Conservation (phyloP, 768 basidiomycete species). For the Steccherinum ochraceum region DNA sequence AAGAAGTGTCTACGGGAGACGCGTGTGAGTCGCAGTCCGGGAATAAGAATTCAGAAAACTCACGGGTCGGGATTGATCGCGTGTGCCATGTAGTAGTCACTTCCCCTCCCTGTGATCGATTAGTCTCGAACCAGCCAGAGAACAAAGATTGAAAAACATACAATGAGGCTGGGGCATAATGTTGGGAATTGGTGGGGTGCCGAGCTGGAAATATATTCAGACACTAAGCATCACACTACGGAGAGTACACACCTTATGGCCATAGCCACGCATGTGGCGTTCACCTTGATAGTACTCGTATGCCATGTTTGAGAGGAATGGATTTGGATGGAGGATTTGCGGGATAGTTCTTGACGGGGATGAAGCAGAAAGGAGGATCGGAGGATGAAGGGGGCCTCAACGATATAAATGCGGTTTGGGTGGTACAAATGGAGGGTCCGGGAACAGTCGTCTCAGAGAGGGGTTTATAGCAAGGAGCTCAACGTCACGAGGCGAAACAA, state of each 20-base stretch:
- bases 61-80: slow-evolving; percentile 52
- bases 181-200: slow-evolving; percentile 25
- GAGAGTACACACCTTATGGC: slow-evolving; percentile 21
- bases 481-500: too few species aligned
- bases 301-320: slow-evolving; percentile 10
- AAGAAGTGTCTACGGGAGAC: too few species aligned
- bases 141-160: slow-evolving; percentile 33
- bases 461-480: too few species aligned
- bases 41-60: slow-evolving; percentile 18
- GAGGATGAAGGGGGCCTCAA: too few species aligned
- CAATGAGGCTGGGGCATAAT: slow-evolving; percentile 47
- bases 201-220: slow-evolving; percentile 17
- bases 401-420: too few species aligned
- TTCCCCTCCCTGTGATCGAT: slow-evolving; percentile 56
- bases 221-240: slow-evolving; percentile 1
- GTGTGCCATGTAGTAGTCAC: slow-evolving; percentile 60
- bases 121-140: slow-evolving; percentile 1
- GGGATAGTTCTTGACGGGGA: too few species aligned
- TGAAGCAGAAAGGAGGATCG: too few species aligned
- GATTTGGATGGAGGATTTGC: too few species aligned
- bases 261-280: slow-evolving; percentile 43
- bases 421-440: too few species aligned
- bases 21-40: slow-evolving; percentile 18
- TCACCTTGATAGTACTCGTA: slow-evolving; percentile 19
- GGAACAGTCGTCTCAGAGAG: too few species aligned